Base-by-base conservation (phyloP, 208 protist species). In the Leishmania martiniquensis region DNA sequence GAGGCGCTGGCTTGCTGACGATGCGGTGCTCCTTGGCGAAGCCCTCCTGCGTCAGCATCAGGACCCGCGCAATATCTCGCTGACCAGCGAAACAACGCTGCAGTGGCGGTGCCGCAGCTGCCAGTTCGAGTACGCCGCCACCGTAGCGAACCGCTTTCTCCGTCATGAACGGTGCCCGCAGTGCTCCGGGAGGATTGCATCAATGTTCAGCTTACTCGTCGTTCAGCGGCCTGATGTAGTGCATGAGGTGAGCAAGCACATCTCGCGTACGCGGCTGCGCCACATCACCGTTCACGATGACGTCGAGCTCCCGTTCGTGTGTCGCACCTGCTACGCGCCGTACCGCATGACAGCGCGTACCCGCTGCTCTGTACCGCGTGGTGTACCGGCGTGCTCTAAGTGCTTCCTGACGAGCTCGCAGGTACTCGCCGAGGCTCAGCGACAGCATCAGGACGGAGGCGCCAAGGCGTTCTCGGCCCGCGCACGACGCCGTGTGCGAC, bases 201-300 rank as follows among this genome's bases (percentile, higher is more conserved):
- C 89, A 29, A 77, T 86, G 59, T 63, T 88, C 55, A 96, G 95
- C 68, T 72, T 91, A 55, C 72, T 96, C 25, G 75, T 86, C 2
- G 85, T 95, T 66, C 90, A 93, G 69, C 89, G 93, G 6, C 89
- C 93, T 1, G 93, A 96, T 76, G 89, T 96, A 13, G 59, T 91
- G 62, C 63, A 55, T n/a, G 93, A 96, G 77, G 82, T 95, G 13
- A 87, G 85, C 66, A 77, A 77, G 45, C 84, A 80, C 29, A 83
- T 96, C 60, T 85, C 85, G 4, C 78, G 83, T 22, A 83, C 82
- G 1, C 75, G 76, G 63, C 62, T 96, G 39, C 70, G 77, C 51
- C 68, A 87, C 69, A 66, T 94, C 37, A 96, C 89, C 4, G 81
- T 94, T 45, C 83, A 90, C 75, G 86, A 90, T 62, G 81, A 92